phyloP scores from a whole-genome alignment of 768 basidiomycete species.

The Russula vinacea region DNA sequence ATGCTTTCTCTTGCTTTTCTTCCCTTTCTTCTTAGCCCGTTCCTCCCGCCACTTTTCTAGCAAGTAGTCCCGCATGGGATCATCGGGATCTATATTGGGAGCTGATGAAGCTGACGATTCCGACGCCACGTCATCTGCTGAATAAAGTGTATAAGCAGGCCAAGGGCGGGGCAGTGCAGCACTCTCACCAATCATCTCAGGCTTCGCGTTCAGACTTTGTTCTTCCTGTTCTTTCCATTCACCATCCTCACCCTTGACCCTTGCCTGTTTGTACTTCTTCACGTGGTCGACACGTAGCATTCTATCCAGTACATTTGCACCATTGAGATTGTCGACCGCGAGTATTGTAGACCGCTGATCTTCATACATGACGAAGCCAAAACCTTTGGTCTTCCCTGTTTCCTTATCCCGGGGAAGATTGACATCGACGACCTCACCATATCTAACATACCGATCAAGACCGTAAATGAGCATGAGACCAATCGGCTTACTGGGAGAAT shows the following conservation, averaged over 20 bases:
- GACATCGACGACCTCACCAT: slow-evolving; percentile 94
- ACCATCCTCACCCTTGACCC: slow-evolving; percentile 71
- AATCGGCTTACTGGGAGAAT: slow-evolving; percentile 83
- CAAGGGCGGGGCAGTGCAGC: not conserved
- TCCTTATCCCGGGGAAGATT: slow-evolving; percentile 93
- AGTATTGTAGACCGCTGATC: slow-evolving; percentile 94
- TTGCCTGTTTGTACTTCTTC: slow-evolving; percentile 87
- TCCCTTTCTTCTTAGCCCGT: slow-evolving; percentile 55
- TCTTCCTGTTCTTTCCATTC: slow-evolving; percentile 84
- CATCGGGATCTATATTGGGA: slow-evolving; percentile 85
- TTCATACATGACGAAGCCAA: slow-evolving; percentile 98
- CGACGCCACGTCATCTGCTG: slow-evolving; percentile 56
- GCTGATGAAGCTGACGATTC: slow-evolving; percentile 64
- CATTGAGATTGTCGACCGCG: slow-evolving; percentile 98
- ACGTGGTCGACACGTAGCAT: slow-evolving; percentile 92
- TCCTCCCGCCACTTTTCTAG: slow-evolving; percentile 70
- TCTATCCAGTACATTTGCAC: slow-evolving; percentile 80
- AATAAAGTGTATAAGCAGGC: slow-evolving; percentile 10
- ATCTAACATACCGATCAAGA: slow-evolving; percentile 48
- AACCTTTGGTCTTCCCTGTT: slow-evolving; percentile 87
- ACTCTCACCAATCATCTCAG: slow-evolving; percentile 61
- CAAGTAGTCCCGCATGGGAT: slow-evolving; percentile 96
- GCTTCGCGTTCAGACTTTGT: slow-evolving; percentile 84
- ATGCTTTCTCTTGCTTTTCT: slow-evolving; percentile 58
- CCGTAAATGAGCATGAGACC: not conserved